These are phyloP conservation scores for Rubia occidens DNA, from an alignment of 305 asterid genomes.

Conservation along the genomic window DNA sequence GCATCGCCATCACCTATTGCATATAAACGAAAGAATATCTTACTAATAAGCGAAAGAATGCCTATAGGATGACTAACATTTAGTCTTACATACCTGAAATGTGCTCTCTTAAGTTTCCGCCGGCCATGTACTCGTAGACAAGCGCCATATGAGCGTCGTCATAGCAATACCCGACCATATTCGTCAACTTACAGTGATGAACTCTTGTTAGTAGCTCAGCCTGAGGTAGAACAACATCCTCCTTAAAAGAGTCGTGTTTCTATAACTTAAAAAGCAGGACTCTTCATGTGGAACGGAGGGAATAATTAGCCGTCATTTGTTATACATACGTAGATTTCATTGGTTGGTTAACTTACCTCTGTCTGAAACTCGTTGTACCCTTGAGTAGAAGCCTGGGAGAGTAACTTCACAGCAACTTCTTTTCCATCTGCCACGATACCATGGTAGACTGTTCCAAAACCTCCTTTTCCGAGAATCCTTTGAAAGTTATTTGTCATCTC, in stretches of 20 bases:
- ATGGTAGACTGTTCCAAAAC: slow-evolving; percentile 42
- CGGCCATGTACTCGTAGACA: slow-evolving; percentile 30
- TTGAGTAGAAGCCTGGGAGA: slow-evolving; percentile 25
- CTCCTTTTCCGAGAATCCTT: slow-evolving; percentile 37
- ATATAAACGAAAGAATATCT: background rate
- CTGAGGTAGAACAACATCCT: slow-evolving; percentile 11
- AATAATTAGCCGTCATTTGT: background rate
- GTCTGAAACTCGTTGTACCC: slow-evolving; percentile 27
- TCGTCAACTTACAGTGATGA: slow-evolving; percentile 29
- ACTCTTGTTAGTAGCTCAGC: slow-evolving; percentile 25
- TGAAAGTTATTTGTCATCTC: slow-evolving; percentile 28
- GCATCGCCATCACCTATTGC: slow-evolving; percentile 9
- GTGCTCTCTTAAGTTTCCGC: slow-evolving; percentile 23
- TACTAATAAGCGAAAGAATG: too few species aligned
- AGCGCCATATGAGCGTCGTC: slow-evolving; percentile 24
- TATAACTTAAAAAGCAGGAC: too few species aligned
- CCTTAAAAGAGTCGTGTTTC: background rate
- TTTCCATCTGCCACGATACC: slow-evolving; percentile 20
- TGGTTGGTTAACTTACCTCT: slow-evolving; percentile 22
- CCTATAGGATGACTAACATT: too few species aligned
- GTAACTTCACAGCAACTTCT: slow-evolving; percentile 45
- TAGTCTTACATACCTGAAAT: slow-evolving; percentile 14
- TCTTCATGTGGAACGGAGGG: too few species aligned
- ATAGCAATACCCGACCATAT: slow-evolving; percentile 28
- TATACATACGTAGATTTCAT: too few species aligned